Evolutionary conservation across 2,329 filamentous ascomycete genomes (phyloP).

Genomic region (Pseudocercospora fijiensis): DNA sequence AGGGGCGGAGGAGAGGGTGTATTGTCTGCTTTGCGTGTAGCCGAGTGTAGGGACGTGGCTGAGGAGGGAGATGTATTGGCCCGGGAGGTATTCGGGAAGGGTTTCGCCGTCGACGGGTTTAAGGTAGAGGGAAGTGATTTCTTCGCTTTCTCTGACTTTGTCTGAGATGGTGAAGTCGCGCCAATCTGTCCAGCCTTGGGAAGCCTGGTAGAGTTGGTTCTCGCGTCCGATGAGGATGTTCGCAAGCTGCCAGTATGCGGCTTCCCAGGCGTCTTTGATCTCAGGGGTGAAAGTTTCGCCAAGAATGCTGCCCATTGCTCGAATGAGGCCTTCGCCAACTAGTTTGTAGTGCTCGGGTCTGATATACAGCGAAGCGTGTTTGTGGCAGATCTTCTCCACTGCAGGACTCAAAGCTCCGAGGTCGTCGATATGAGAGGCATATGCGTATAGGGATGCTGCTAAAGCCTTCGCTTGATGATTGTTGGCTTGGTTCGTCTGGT

Average conservation of each 20-base stretch:
- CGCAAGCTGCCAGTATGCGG: conserved; percentile 71
- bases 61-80: conserved; percentile 69
- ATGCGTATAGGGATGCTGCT: conserved; percentile 66
- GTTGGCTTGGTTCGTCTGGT: conserved; percentile 65
- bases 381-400: conserved; percentile 70
- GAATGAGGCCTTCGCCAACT: conserved; percentile 67
- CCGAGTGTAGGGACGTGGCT: conserved; percentile 59
- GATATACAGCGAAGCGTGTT: conserved; percentile 70
- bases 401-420: conserved; percentile 58
- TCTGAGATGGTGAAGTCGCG: conserved; percentile 64
- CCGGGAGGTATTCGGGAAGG: conserved; percentile 65
- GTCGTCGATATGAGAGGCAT: conserved; percentile 70
- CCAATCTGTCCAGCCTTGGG: conserved; percentile 65
- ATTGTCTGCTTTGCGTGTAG: conserved; percentile 68
- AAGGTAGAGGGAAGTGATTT: conserved; percentile 70
- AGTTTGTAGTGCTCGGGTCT: conserved; percentile 67
- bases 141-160: conserved; percentile 65
- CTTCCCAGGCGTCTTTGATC: conserved; percentile 65
- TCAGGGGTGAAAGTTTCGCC: conserved; percentile 66
- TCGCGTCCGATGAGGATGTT: conserved; percentile 70
- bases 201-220: conserved; percentile 60
- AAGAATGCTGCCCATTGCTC: conserved; percentile 65
- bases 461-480: conserved; percentile 69
- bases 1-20: conserved; percentile 68
- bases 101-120: conserved; percentile 60